phyloP scores from a whole-genome alignment of 805 yeast species.

The Wickerhamiella hasegawae region DNA sequence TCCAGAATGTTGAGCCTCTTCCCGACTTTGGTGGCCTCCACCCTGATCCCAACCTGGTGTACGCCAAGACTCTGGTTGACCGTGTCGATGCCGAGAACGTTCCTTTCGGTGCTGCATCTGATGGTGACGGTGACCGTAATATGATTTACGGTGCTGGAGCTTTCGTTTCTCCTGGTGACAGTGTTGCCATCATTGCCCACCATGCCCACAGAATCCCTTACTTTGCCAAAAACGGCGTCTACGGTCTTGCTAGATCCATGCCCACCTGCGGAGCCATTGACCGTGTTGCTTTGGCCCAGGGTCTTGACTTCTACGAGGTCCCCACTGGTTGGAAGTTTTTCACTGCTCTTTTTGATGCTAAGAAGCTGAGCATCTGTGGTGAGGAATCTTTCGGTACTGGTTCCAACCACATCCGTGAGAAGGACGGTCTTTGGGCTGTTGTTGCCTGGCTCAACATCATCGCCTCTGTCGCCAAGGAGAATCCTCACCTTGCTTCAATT shows the following conservation, averaged over 20 bases:
- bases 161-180: constrained; percentile 95
- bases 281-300: constrained; percentile 67
- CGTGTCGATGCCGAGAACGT: constrained; percentile 69
- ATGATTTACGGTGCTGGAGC: constrained; percentile 95
- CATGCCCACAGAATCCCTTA: constrained; percentile 85
- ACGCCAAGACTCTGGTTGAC: constrained; percentile 75
- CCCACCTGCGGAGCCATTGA: constrained; percentile 94
- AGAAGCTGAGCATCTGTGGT: constrained; percentile 89
- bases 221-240: constrained; percentile 67
- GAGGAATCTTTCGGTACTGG: constrained; percentile 98
- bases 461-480: constrained; percentile 55
- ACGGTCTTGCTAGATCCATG: constrained; percentile 94
- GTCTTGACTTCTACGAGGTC: constrained; percentile 71
- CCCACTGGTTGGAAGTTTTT: constrained; percentile 99
- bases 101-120: constrained; percentile 97
- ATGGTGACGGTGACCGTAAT: constrained; percentile 97
- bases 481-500: constrained; percentile 54
- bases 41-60: constrained; percentile 95
- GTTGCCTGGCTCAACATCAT: constrained; percentile 93
- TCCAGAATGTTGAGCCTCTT: constrained; percentile 66
- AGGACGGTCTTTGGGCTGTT: constrained; percentile 96
- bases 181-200: constrained; percentile 94
- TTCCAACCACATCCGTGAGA: constrained; percentile 91
- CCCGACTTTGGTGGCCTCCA: constrained; percentile 96
- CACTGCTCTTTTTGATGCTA: constrained; percentile 87